phyloP scores from a whole-genome alignment of 192 early-diverging fungal genomes.

The Backusella psychrophila region DNA sequence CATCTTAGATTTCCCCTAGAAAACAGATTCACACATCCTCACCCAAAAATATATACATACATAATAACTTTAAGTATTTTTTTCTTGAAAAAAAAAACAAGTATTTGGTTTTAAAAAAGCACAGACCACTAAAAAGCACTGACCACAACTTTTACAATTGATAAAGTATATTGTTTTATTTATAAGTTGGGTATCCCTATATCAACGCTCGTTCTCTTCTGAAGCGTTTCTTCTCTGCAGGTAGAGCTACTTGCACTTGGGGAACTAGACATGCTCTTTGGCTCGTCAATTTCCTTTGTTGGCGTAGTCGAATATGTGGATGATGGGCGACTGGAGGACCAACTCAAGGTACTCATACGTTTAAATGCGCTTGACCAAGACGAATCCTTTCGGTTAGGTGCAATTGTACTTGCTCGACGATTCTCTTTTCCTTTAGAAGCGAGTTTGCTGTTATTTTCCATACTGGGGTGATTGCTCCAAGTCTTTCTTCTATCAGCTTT shows the following conservation, averaged over 20 bases:
- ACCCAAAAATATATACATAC: conserved; percentile 1
- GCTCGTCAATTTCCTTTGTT: neutral
- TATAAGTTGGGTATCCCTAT: neutral
- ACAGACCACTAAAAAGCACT: neutral
- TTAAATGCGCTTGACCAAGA: conserved; percentile 15
- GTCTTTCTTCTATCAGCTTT: neutral
- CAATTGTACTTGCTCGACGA: neutral
- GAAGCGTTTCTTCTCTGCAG: neutral
- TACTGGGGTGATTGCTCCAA: neutral
- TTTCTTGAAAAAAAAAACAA: neutral
- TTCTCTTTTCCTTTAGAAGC: neutral
- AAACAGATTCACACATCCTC: neutral
- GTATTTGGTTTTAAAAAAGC: neutral
- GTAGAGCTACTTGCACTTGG: neutral
- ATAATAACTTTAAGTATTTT: neutral
- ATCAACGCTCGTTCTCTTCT: neutral
- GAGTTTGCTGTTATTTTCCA: neutral
- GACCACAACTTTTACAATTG: neutral
- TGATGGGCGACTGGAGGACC: neutral
- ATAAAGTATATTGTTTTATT: neutral
- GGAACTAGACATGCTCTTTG: neutral
- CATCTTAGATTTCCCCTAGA: conserved; percentile 4
- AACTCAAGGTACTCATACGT: conserved; percentile 8
- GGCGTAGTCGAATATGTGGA: neutral
- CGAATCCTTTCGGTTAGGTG: neutral